phyloP scores from a whole-genome alignment of 2,329 filamentous ascomycete species.

The Trichophyton rubrum region DNA sequence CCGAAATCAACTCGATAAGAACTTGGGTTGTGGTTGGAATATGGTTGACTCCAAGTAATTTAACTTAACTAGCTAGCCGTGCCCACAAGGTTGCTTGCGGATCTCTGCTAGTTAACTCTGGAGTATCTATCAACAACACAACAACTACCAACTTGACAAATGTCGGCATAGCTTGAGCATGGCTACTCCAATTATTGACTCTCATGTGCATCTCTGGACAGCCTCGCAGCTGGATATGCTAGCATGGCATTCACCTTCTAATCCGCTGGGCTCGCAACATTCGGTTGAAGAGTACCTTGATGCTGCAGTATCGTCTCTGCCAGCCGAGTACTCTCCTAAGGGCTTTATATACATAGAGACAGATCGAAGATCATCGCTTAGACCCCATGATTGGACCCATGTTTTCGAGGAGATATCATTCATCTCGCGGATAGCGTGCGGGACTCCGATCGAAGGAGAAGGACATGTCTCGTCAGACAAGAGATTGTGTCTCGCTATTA shows the following conservation, averaged over 20 bases:
- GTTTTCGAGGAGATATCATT: constrained; percentile 62
- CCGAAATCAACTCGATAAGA: too few relatives aligned
- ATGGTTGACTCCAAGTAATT: too few relatives aligned
- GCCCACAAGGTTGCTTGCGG: too few relatives aligned
- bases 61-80: too few relatives aligned
- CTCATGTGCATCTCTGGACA: constrained; percentile 84
- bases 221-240: constrained; percentile 52
- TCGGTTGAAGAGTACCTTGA: constrained; percentile 52
- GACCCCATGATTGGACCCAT: constrained; percentile 45
- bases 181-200: constrained; percentile 57
- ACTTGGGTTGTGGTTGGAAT: not conserved
- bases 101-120: not conserved
- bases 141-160: too few relatives aligned
- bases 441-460: constrained; percentile 44
- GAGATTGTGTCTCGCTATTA: constrained; percentile 52
- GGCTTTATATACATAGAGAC: constrained; percentile 78
- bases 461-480: constrained; percentile 44
- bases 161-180: constrained; percentile 10
- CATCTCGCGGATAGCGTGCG: constrained; percentile 53
- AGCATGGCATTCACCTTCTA: constrained; percentile 52
- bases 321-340: constrained; percentile 34
- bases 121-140: not conserved
- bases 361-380: constrained; percentile 55
- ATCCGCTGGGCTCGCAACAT: constrained; percentile 51
- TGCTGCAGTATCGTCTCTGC: constrained; percentile 18